A percentile compares a stretch with the other conserved stretches of the same genome.
phyloP scores from a whole-genome alignment of 768 basidiomycete species.

The Xerocomus spinulosus region DNA sequence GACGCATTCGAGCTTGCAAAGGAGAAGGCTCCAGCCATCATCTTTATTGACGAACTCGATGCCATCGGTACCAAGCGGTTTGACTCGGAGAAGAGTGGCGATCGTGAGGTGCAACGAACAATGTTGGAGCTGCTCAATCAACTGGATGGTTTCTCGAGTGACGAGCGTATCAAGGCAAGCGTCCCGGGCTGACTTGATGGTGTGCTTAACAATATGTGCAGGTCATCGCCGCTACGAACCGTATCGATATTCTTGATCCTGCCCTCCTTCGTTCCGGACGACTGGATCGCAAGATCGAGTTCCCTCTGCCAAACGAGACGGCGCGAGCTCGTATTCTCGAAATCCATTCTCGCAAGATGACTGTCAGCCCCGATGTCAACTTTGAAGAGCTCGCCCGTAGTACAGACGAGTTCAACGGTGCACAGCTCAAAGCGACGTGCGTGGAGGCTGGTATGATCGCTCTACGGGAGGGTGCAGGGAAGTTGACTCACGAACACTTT shows the following conservation, averaged over 20 bases:
- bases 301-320: constrained; percentile 92
- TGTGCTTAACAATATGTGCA: constrained; percentile 28
- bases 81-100: constrained; percentile 97
- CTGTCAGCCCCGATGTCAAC: constrained; percentile 82
- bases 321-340: constrained; percentile 95
- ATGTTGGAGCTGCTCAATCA: constrained; percentile 99
- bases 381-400: constrained; percentile 95
- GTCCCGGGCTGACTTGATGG: neutral
- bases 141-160: constrained; percentile 94
- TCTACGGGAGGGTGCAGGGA: constrained; percentile 84
- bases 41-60: constrained; percentile 97
- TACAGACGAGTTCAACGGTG: constrained; percentile 98
- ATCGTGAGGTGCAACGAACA: constrained; percentile 99
- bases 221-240: constrained; percentile 98
- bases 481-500: constrained; percentile 93
- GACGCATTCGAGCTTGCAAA: constrained; percentile 98
- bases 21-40: constrained; percentile 97
- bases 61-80: constrained; percentile 99
- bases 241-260: constrained; percentile 97
- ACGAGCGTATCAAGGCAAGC: constrained; percentile 90
- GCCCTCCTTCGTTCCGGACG: constrained; percentile 97
- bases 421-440: constrained; percentile 94
- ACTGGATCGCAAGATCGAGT: constrained; percentile 97
- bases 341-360: constrained; percentile 97
- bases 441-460: constrained; percentile 99